Base-by-base conservation (phyloP, 2,329 filamentous ascomycete genomes). In the Talaromyces funiculosus region DNA sequence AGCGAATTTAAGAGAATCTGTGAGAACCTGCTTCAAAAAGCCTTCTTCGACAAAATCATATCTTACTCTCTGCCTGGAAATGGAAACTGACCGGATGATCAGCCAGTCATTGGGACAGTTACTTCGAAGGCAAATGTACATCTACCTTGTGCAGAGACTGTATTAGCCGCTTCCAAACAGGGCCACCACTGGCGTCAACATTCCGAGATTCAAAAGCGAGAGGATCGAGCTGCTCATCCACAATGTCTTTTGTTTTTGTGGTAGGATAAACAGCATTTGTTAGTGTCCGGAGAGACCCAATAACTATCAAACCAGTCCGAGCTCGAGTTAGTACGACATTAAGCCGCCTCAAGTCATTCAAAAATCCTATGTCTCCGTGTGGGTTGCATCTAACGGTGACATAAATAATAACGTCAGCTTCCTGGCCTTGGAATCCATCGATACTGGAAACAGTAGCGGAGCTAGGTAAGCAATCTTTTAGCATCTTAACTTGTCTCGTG, bases 261-360 rank as follows among this genome's bases (percentile, higher is more conserved):
- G 43, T 47, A 47, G 18, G 43, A 47, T 20, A 47, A 29, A 33
- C 31, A 33, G 31, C 31, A 33, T 33, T 33, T 22, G 43, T 24
- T 16, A 47, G 26, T 20, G 43, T 47, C 26, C 18, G 43, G 26
- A 16, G 43, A 47, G 20, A 47, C 0, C 89, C 87, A 51, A 91
- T 82, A 64, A 92, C 77, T 16, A 90, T 82, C 14, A 92, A 69
- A 0, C 78, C 82, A 57, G 88, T 76, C 0, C 86, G 79, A 0
- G 89, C 88, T 62, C 89, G 77, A 0, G 88, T 88, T 1, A 90
- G 71, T 1, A 92, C 71, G 0, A 92, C 89, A 20, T 90, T 90
- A 0, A 91, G 70, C 0, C 89, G 78, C 64, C 91, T 82, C 0
- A 84, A 83, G 0, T 85, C 78, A 0, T 75, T 68, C 78, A 92